Percentiles rank a stretch among this genome's conserved stretches.
Evolutionary conservation across 441 rosid genomes (phyloP).

Genomic region (Omphalea diandra): DNA sequence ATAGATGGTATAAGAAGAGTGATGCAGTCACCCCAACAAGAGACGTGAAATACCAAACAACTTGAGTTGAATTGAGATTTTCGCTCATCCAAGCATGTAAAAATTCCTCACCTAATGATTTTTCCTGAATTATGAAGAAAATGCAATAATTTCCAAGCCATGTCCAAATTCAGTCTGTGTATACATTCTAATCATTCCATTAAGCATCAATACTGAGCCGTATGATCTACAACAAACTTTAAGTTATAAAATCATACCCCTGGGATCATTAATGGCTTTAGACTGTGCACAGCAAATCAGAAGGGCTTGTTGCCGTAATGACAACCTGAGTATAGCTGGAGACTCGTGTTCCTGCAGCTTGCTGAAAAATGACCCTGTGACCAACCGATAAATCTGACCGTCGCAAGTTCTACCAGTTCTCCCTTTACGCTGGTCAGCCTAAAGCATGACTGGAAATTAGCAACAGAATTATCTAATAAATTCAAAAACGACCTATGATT

Average conservation of each 20-base stretch:
- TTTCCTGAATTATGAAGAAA: background rate
- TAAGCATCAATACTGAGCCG: constrained; percentile 2
- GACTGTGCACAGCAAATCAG: constrained; percentile 81
- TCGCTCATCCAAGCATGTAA: background rate
- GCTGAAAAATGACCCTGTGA: constrained; percentile 72
- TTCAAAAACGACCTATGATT: constrained; percentile 14
- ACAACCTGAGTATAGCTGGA: constrained; percentile 73
- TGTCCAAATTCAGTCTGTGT: background rate
- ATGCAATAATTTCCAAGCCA: background rate
- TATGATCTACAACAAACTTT: background rate
- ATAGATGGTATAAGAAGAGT: background rate
- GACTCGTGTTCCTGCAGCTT: constrained; percentile 65
- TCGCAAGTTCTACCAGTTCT: constrained; percentile 98
- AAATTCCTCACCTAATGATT: too few species aligned
- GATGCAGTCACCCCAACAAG: background rate
- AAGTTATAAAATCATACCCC: constrained; percentile 46
- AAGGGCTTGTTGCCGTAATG: constrained; percentile 87
- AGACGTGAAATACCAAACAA: background rate
- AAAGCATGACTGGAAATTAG: constrained; percentile 29
- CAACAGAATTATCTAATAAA: constrained; percentile 13
- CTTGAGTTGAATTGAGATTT: background rate
- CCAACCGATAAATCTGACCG: constrained; percentile 90
- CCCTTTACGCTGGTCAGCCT: constrained; percentile 96
- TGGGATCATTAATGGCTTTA: constrained; percentile 82
- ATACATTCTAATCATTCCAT: background rate